Conservation (phyloP, 108 stramenopile genomes). For the Parmales sp. region DNA sequence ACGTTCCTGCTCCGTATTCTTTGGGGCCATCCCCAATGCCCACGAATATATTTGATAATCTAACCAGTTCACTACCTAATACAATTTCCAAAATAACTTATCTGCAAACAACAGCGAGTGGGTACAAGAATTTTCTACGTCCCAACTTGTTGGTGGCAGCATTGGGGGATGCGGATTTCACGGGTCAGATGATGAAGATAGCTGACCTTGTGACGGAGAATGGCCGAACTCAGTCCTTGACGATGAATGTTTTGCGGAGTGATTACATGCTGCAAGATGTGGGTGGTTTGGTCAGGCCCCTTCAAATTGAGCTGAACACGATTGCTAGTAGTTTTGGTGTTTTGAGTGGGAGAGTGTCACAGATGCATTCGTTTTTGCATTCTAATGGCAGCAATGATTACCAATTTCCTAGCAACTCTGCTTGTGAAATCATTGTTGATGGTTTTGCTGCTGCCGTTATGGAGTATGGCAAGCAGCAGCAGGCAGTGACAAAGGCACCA, state of each 20-base stretch:
- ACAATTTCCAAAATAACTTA: no score
- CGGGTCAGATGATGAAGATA: no score
- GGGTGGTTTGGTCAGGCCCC: neutral
- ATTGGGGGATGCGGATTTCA: no score
- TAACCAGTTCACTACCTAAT: no score
- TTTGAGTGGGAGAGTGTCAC: constrained; percentile 1
- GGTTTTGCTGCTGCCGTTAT: constrained; percentile 23
- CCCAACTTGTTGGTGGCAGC: no score
- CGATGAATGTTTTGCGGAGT: constrained; percentile 37
- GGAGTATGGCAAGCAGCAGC: constrained; percentile 6
- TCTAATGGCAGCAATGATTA: neutral
- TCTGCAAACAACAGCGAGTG: no score
- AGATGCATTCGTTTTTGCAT: neutral
- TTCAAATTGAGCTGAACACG: constrained; percentile 57
- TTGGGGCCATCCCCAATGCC: no score
- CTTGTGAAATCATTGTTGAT: constrained; percentile 9
- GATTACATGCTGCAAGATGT: constrained; percentile 58
- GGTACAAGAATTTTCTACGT: no score
- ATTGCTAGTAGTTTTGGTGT: constrained; percentile 44
- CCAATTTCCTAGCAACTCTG: constrained; percentile 16
- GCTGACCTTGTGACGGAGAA: no score
- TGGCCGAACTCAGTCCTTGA: no score
- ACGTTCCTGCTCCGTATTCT: no score
- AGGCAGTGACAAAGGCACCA: neutral
- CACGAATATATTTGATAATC: no score